Conservation (phyloP, 1,284 basidiomycete species). For the Phylloboletellus chloephorus region DNA sequence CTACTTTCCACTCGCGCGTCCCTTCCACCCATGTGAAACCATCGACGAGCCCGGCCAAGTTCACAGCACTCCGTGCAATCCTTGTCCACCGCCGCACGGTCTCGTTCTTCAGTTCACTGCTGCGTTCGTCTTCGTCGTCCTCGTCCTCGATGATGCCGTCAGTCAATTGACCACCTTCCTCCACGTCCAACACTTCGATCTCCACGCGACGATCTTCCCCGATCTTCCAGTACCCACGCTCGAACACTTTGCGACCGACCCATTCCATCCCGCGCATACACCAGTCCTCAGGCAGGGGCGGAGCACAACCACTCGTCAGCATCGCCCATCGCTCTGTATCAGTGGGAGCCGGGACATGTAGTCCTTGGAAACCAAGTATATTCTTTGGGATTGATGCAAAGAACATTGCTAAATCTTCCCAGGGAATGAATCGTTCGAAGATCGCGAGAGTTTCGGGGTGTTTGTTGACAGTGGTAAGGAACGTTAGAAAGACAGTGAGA, state of each 20-base stretch:
- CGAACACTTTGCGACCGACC: constrained; percentile 84
- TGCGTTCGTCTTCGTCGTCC: constrained; percentile 48
- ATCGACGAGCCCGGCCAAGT: constrained; percentile 65
- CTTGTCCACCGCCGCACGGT: constrained; percentile 63
- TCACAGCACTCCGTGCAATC: constrained; percentile 65
- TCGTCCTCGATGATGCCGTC: constrained; percentile 82
- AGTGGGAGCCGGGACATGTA: constrained; percentile 23
- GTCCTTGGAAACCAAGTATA: constrained; percentile 44
- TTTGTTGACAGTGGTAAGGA: constrained; percentile 73
- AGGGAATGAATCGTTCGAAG: constrained; percentile 79
- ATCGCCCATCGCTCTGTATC: constrained; percentile 48
- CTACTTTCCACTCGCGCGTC: constrained; percentile 60
- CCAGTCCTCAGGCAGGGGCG: constrained; percentile 92
- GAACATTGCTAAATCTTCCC: constrained; percentile 70
- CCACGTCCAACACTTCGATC: constrained; percentile 71
- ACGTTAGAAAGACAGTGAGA: constrained; percentile 81
- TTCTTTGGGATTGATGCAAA: constrained; percentile 59
- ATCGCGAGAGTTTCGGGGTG: constrained; percentile 55
- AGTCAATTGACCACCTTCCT: constrained; percentile 50
- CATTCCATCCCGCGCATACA: constrained; percentile 93
- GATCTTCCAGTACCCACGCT: constrained; percentile 86
- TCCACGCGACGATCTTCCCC: constrained; percentile 65
- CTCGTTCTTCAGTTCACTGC: constrained; percentile 21
- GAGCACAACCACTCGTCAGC: constrained; percentile 59
- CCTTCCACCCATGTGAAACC: constrained; percentile 70